Evolutionary conservation across 2,329 filamentous ascomycete species (phyloP).

Genomic region (Venturia asperata): DNA sequence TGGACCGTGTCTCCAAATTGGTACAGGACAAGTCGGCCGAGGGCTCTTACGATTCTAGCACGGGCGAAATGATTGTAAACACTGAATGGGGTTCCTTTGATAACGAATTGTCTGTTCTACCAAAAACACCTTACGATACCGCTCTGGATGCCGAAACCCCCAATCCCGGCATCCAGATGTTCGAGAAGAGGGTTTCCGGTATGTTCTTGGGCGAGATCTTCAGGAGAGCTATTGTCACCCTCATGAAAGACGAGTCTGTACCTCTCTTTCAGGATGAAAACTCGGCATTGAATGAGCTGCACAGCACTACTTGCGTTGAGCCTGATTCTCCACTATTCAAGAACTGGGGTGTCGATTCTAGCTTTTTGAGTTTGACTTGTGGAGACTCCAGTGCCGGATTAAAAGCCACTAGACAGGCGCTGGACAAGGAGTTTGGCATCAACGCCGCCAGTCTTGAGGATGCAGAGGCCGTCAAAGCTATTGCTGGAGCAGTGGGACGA

Average conservation of each 20-base stretch:
- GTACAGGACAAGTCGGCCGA: conserved; percentile 36
- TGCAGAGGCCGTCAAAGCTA: conserved; percentile 76
- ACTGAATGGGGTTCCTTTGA: conserved; percentile 99
- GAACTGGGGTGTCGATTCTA: conserved; percentile 86
- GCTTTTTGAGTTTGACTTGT: conserved; percentile 80
- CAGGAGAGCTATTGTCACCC: conserved; percentile 64
- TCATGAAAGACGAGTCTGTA: conserved; percentile 60
- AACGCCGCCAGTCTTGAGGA: conserved; percentile 73
- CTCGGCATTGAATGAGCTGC: conserved; percentile 59
- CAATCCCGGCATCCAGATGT: conserved; percentile 96
- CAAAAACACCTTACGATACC: conserved; percentile 74
- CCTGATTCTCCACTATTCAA: conserved; percentile 61
- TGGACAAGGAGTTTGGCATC: conserved; percentile 70
- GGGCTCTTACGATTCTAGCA: conserved; percentile 65
- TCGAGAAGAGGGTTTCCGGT: conserved; percentile 94
- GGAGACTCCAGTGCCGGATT: conserved; percentile 69
- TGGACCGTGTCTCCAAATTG: conserved; percentile 75
- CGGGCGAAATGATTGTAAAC: conserved; percentile 95
- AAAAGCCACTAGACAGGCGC: conserved; percentile 64
- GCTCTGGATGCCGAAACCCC: conserved; percentile 71
- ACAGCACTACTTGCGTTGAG: conserved; percentile 63
- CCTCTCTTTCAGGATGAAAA: conserved; percentile 71
- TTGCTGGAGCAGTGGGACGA: conserved; percentile 76
- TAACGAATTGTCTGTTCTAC: conserved; percentile 81
- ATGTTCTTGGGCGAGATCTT: conserved; percentile 98